Evolutionary conservation across 2,329 filamentous ascomycete species (phyloP).

Genomic region (Hypoxylon rubiginosum): DNA sequence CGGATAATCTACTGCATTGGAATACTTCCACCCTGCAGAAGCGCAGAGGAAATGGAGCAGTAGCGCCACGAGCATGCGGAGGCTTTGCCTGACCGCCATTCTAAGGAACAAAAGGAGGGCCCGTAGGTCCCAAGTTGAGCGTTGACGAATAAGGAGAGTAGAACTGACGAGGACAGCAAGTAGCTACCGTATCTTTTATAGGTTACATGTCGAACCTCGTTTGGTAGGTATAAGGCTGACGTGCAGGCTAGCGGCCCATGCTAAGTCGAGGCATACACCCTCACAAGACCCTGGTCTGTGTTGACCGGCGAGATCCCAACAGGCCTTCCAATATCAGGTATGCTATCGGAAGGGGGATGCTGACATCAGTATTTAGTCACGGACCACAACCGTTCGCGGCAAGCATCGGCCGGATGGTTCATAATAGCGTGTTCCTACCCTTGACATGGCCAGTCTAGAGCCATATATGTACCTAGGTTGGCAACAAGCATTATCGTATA

Average conservation of each 20-base stretch:
- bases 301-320: not conserved
- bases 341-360: not conserved
- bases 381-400: too few species aligned
- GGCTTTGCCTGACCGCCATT: not conserved
- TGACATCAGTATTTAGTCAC: not conserved
- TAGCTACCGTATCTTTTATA: not conserved
- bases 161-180: not conserved
- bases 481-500: not conserved
- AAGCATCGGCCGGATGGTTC: not conserved
- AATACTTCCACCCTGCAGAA: not conserved
- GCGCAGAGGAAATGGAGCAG: not conserved
- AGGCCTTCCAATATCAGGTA: not conserved
- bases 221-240: not conserved
- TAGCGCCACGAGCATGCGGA: not conserved
- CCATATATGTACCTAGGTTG: too few species aligned
- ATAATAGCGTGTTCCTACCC: not conserved
- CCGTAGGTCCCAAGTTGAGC: not conserved
- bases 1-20: not conserved
- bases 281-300: not conserved
- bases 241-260: not conserved
- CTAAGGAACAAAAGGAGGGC: not conserved
- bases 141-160: not conserved
- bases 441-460: not conserved
- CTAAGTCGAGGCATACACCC: not conserved
- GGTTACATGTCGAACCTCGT: not conserved